Conservation (phyloP, 208 protist species). For the Eutreptiella sp. region DNA sequence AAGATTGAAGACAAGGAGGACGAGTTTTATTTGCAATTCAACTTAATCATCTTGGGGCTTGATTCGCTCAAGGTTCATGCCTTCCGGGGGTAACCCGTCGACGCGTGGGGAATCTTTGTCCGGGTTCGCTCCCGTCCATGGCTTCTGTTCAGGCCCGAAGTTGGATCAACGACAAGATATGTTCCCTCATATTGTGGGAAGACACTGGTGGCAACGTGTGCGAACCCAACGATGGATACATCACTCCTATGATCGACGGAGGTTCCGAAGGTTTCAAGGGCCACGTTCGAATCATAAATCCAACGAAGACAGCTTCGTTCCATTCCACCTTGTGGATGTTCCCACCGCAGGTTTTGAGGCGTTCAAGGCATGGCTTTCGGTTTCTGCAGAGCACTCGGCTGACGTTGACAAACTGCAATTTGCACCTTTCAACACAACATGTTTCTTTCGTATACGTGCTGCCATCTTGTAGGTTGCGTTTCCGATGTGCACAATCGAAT, state of each 20-base stretch:
- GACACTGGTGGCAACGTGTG: too few relatives aligned
- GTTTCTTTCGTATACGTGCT: conserved; percentile 27
- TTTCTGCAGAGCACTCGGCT: neutral
- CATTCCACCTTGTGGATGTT: conserved; percentile 83
- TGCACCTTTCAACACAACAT: neutral
- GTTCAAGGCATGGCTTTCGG: too few relatives aligned
- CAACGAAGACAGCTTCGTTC: conserved; percentile 72
- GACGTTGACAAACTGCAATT: too few relatives aligned
- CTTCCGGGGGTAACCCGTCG: neutral
- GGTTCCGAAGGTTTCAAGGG: conserved; percentile 97
- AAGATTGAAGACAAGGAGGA: conserved; percentile 81
- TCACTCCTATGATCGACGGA: conserved; percentile 95
- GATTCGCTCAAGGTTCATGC: conserved; percentile 89
- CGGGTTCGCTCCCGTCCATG: too few relatives aligned
- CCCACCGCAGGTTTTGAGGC: conserved; percentile 67
- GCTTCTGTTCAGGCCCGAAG: too few relatives aligned
- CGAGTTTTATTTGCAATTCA: conserved; percentile 85
- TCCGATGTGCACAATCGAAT: conserved; percentile 89
- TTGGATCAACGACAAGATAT: conserved; percentile 88
- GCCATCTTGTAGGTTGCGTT: conserved; percentile 51
- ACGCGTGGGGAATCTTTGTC: too few relatives aligned
- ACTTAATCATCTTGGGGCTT: conserved; percentile 85
- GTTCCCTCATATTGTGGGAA: conserved; percentile 50
- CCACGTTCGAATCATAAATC: conserved; percentile 80
- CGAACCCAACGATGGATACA: too few relatives aligned